Evolutionary conservation across 139 green algal genomes (phyloP).

Genomic region (Zygnema circumcarinatum): DNA sequence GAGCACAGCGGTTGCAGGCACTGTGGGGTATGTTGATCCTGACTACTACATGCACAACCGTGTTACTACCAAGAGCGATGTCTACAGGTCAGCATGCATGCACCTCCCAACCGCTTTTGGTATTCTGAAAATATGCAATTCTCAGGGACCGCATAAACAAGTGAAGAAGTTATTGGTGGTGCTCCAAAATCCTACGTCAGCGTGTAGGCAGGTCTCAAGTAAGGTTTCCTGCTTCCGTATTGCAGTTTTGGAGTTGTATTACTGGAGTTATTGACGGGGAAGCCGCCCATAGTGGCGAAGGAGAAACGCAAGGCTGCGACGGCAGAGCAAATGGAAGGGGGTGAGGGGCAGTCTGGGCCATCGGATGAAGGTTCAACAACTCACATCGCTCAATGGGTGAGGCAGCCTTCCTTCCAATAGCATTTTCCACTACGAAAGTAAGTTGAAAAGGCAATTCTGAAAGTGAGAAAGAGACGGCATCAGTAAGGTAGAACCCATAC

Average conservation of each 20-base stretch:
- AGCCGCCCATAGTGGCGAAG: constrained; percentile 16
- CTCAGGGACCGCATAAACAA: too few relatives aligned
- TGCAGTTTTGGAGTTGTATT: constrained; percentile 32
- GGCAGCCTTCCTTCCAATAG: background rate
- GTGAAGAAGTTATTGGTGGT: too few relatives aligned
- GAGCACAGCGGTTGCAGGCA: background rate
- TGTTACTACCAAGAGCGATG: constrained; percentile 18
- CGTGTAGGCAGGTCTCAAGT: background rate
- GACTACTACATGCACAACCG: constrained; percentile 1
- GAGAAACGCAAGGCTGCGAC: background rate
- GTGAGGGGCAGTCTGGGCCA: constrained; percentile 3
- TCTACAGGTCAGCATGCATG: constrained; percentile 12
- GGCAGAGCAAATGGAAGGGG: background rate
- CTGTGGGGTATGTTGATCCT: background rate
- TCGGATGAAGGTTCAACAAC: background rate
- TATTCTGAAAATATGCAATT: too few relatives aligned
- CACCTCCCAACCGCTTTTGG: too few relatives aligned
- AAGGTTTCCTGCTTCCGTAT: background rate
- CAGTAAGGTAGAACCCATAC: too few relatives aligned
- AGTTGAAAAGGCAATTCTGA: too few relatives aligned
- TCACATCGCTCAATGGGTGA: constrained; percentile 6
- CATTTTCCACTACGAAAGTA: background rate
- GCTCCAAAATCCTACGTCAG: background rate
- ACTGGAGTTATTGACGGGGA: constrained; percentile 24
- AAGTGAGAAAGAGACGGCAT: too few relatives aligned